phyloP scores from a whole-genome alignment of 2,329 filamentous ascomycete species.

The Epichloe coenophiala region DNA sequence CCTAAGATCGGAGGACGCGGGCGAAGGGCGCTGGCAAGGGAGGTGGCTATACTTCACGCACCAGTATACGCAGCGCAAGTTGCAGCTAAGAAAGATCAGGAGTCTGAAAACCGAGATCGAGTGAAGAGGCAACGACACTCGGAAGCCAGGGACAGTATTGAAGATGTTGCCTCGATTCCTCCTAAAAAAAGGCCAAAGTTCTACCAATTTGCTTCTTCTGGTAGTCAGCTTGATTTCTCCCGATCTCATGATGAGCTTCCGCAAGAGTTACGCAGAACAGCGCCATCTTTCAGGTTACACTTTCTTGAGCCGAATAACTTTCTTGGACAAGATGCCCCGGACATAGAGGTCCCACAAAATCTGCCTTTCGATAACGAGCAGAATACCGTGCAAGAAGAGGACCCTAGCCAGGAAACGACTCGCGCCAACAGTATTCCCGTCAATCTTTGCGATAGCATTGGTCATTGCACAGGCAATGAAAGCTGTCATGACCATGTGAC shows the following conservation, averaged over 20 bases:
- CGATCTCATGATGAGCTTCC: not conserved
- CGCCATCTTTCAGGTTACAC: not conserved
- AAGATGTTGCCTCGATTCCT: not conserved
- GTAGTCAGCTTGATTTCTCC: not conserved
- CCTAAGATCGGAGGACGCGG: conserved; percentile 20
- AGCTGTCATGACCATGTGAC: conserved; percentile 1
- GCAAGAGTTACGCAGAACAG: not conserved
- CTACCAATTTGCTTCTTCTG: not conserved
- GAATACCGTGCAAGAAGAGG: not conserved
- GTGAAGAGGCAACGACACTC: conserved; percentile 7
- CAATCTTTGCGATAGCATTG: not conserved
- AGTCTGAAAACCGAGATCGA: conserved; percentile 10
- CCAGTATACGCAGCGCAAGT: conserved; percentile 34
- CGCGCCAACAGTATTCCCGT: not conserved
- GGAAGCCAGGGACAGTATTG: not conserved
- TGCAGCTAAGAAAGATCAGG: conserved; percentile 18
- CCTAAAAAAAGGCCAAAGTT: not conserved
- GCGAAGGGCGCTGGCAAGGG: conserved; percentile 20
- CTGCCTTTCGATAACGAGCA: not conserved
- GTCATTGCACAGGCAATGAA: not conserved
- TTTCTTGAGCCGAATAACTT: conserved; percentile 6
- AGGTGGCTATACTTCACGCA: conserved; percentile 35
- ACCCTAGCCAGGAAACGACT: not conserved
- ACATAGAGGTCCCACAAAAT: not conserved
- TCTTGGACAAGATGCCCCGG: conserved; percentile 2